Conservation (phyloP, 1,284 basidiomycete species). For the Trametes versicolor region DNA sequence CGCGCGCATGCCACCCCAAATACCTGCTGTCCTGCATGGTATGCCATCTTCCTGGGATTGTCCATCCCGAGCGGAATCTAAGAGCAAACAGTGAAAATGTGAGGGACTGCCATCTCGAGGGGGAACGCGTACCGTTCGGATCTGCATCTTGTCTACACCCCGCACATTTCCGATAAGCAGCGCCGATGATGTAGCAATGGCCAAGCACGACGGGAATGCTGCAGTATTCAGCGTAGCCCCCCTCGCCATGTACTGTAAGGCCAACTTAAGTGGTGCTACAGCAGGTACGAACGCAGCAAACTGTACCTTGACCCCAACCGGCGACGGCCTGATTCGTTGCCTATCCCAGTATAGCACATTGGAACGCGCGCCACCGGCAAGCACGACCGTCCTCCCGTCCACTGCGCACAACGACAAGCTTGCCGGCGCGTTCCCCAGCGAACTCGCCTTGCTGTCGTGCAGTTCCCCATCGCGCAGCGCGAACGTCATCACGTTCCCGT, state of each 20-base stretch:
- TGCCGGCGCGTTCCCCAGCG: slow-evolving; percentile 78
- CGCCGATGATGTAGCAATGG: slow-evolving; percentile 64
- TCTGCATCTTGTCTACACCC: slow-evolving; percentile 85
- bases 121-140: slow-evolving; percentile 74
- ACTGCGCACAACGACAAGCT: slow-evolving; percentile 61
- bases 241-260: slow-evolving; percentile 65
- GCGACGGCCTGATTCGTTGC: slow-evolving; percentile 72
- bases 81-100: too few species aligned
- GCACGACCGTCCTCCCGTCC: slow-evolving; percentile 61
- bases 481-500: slow-evolving; percentile 82
- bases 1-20: slow-evolving; percentile 74
- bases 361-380: slow-evolving; percentile 73
- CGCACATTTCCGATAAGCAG: slow-evolving; percentile 72
- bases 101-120: too few species aligned
- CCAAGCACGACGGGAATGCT: slow-evolving; percentile 60
- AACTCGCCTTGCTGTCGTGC: slow-evolving; percentile 65
- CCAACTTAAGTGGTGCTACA: background rate
- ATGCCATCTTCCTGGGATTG: slow-evolving; percentile 70
- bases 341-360: slow-evolving; percentile 75
- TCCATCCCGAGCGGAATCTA: slow-evolving; percentile 77
- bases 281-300: slow-evolving; percentile 26
- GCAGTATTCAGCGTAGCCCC: slow-evolving; percentile 61
- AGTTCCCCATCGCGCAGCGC: slow-evolving; percentile 56
- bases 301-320: slow-evolving; percentile 78
- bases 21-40: slow-evolving; percentile 60